A percentile compares a stretch with the other conserved stretches of the same genome.
These are phyloP conservation scores for Globisporangium viniferum DNA, from an alignment of 352 stramenopile genomes.

Conservation along the genomic window DNA sequence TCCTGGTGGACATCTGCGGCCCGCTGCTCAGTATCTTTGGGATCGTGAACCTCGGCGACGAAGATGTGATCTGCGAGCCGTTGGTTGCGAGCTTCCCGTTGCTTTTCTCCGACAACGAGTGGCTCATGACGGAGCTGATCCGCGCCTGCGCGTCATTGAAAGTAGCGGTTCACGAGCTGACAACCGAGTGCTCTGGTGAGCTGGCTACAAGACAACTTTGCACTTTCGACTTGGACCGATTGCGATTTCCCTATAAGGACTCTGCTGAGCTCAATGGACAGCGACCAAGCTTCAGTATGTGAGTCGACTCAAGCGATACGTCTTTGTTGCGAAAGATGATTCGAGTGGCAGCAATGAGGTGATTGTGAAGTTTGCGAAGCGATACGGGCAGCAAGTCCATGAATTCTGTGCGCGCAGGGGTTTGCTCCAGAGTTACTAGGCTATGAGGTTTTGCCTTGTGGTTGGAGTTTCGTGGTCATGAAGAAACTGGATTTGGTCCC, in stretches of 20 bases:
- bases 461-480: background rate
- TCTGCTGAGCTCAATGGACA: background rate
- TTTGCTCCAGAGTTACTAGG: background rate
- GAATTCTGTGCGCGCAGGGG: background rate
- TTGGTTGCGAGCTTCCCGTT: background rate
- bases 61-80: background rate
- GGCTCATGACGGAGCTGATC: background rate
- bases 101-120: background rate
- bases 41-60: background rate
- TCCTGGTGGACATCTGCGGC: background rate
- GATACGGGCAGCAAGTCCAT: background rate
- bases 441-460: background rate
- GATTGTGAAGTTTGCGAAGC: background rate
- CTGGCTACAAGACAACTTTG: background rate
- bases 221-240: background rate
- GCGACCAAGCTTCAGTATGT: background rate
- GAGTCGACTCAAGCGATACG: background rate
- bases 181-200: background rate
- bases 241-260: background rate
- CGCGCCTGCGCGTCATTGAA: background rate
- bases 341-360: background rate
- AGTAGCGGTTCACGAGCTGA: background rate
- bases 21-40: background rate
- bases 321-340: background rate
- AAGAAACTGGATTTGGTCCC: background rate